Percentiles rank a stretch among this genome's conserved stretches.
These are phyloP conservation scores for Pyrrhoderma lamaoense DNA, from an alignment of 1,284 basidiomycete genomes.

Conservation along the genomic window DNA sequence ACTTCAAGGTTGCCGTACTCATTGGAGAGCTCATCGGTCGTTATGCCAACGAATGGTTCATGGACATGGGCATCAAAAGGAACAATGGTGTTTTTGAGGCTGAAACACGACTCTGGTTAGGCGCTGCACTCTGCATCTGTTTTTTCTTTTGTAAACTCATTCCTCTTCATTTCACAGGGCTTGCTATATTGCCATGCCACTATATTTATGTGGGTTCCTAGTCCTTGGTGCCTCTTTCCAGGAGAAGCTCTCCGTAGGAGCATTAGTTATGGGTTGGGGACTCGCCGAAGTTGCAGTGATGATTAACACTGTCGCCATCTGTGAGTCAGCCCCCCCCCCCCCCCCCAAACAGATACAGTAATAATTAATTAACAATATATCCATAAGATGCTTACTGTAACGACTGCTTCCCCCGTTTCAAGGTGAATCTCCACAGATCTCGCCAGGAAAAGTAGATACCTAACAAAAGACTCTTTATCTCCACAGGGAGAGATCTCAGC, in stretches of 20 bases:
- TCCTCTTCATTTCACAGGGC: conserved; percentile 35
- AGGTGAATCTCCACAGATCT: conserved; percentile 25
- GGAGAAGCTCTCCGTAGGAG: conserved; percentile 47
- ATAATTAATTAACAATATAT: too few relatives aligned
- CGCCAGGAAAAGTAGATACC: neutral
- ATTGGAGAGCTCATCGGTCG: conserved; percentile 63
- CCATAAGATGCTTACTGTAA: conserved; percentile 39
- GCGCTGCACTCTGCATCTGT: conserved; percentile 12
- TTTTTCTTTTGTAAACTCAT: too few relatives aligned
- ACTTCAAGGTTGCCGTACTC: conserved; percentile 48
- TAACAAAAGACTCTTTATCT: neutral
- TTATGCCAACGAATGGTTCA: conserved; percentile 62
- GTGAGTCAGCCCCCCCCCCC: conserved; percentile 28
- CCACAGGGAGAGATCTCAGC: conserved; percentile 49
- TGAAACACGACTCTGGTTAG: conserved; percentile 60
- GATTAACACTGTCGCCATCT: conserved; percentile 60
- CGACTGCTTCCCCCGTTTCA: conserved; percentile 44
- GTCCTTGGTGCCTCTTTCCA: conserved; percentile 52
- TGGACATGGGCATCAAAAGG: conserved; percentile 45
- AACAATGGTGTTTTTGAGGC: conserved; percentile 68
- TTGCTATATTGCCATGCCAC: conserved; percentile 53
- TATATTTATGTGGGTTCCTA: conserved; percentile 61
- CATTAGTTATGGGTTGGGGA: conserved; percentile 62
- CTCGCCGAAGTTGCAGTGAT: conserved; percentile 53
- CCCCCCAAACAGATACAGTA: too few relatives aligned